Evolutionary conservation across 768 basidiomycete genomes (phyloP).

Genomic region (Kwoniella newhampshirensis): DNA sequence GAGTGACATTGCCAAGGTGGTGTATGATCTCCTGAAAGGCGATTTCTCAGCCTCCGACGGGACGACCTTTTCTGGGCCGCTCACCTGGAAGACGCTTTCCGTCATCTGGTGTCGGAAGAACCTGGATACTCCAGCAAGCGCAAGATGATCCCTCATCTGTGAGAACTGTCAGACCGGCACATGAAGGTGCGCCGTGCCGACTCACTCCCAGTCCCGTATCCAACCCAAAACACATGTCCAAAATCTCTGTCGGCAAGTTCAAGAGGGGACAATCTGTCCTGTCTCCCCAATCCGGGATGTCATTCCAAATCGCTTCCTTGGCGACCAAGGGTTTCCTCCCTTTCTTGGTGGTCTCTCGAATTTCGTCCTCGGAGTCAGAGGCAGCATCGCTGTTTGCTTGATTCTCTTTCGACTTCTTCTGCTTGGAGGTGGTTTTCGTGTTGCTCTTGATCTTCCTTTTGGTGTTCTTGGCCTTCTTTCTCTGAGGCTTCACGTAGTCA

Average conservation of each 20-base stretch:
- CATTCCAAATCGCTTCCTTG: conserved; percentile 18
- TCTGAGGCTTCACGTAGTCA: conserved; percentile 2
- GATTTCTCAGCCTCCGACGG: too few species aligned
- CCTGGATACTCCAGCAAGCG: conserved; percentile 27
- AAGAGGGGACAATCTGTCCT: conserved; percentile 22
- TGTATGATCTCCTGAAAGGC: not conserved
- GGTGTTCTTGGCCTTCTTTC: conserved; percentile 9
- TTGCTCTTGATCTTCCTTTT: not conserved
- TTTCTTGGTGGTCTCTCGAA: conserved; percentile 2
- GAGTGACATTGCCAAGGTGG: not conserved
- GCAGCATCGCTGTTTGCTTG: not conserved
- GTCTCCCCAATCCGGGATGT: conserved; percentile 30
- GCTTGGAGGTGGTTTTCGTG: not conserved
- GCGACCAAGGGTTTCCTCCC: conserved; percentile 5
- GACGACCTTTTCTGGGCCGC: not conserved
- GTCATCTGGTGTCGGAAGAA: conserved; percentile 26
- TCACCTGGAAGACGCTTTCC: conserved; percentile 27
- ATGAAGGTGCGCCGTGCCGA: not conserved
- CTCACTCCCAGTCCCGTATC: conserved; percentile 11
- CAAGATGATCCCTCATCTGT: conserved; percentile 30
- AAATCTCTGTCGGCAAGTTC: conserved; percentile 17
- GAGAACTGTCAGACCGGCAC: not conserved
- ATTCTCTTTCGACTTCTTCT: not conserved
- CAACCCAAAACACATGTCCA: conserved; percentile 23
- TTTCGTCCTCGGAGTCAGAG: not conserved